Conservation (phyloP, 495 filamentous ascomycete species). For the Jackrogersella minutella region DNA sequence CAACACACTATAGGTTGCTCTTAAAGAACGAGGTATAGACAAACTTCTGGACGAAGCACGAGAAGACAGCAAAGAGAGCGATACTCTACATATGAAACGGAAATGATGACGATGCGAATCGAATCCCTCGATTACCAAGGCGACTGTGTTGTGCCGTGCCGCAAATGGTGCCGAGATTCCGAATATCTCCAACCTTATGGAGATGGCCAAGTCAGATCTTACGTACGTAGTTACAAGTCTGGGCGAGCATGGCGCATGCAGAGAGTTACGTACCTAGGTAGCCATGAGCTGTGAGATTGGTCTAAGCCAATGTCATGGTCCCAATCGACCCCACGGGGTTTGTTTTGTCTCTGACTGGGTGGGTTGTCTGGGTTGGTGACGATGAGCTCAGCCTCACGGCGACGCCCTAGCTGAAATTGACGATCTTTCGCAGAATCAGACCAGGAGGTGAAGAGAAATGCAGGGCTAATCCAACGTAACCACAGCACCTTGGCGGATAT, state of each 20-base stretch:
- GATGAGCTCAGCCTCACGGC: constrained; percentile 22
- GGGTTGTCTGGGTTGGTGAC: background rate
- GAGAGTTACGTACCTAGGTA: background rate
- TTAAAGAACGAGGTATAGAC: constrained; percentile 87
- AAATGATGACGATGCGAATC: too few species aligned
- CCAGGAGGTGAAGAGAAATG: constrained; percentile 11
- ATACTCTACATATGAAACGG: constrained; percentile 72
- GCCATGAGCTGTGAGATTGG: background rate
- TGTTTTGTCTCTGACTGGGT: background rate
- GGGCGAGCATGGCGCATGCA: constrained; percentile 8
- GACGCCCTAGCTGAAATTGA: constrained; percentile 19
- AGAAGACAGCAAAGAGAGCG: constrained; percentile 81
- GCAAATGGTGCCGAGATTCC: constrained; percentile 28
- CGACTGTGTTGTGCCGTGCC: too few species aligned
- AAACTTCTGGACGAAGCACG: constrained; percentile 84
- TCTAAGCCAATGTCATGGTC: constrained; percentile 12
- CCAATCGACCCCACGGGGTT: constrained; percentile 12
- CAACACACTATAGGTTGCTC: constrained; percentile 66
- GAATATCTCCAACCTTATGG: constrained; percentile 13
- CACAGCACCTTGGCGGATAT: constrained; percentile 28
- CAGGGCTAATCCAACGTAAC: constrained; percentile 28
- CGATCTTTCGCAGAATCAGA: constrained; percentile 19
- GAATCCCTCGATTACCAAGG: too few species aligned
- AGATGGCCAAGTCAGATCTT: background rate
- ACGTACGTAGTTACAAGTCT: constrained; percentile 2